Evolutionary conservation across 257 asterid species (phyloP), one percentile per base, ranked within the genome.

Genomic region (Solanum sejunctum): DNA sequence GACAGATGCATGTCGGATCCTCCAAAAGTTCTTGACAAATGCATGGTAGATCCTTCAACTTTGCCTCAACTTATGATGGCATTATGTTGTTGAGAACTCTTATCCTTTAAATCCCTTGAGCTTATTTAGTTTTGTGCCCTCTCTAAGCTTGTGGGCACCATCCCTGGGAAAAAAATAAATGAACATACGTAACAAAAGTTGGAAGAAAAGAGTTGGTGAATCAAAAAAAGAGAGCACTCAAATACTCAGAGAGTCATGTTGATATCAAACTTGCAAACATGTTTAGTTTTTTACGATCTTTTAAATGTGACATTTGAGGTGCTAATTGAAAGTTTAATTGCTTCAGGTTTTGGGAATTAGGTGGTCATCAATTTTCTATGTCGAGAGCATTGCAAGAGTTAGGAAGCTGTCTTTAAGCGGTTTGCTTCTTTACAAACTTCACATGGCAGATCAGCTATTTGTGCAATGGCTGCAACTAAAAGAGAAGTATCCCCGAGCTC

Each of bases 311-410:
- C 21, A 77, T 77, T 49, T 18, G 18, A 20, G 49, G 9, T 63
- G 58, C 41, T 84, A 86, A 71, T 85, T 28, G 39, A 60, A 49
- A 71, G 4, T 32, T 81, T 61, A 47, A 70, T 85, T 18, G 66
- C 43, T 11, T 75, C 71, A 95, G 99, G 93, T 91, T 83, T 57
- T 95, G 13, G 97, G 98, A 51, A 86, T 96, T 72, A 91, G 93
- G 88, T 95, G 98, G 99, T 95, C 98, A 1, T 91, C 92, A 73
- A 91, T 96, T 63, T 94, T 94, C 92, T 96, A 96, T 69, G 91
- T 96, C 39, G 98, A 93, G 90, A 96, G 99, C 93, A 96, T 96
- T 86, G 99, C 98, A 72, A 92, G 98, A 92, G 99, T 96, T 54
- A 91, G 81, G 91, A 93, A 91, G 93, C 93, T 94, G 60, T 96